phyloP scores from a whole-genome alignment of 192 early-diverging fungal species.

The Cetraspora pellucida region DNA sequence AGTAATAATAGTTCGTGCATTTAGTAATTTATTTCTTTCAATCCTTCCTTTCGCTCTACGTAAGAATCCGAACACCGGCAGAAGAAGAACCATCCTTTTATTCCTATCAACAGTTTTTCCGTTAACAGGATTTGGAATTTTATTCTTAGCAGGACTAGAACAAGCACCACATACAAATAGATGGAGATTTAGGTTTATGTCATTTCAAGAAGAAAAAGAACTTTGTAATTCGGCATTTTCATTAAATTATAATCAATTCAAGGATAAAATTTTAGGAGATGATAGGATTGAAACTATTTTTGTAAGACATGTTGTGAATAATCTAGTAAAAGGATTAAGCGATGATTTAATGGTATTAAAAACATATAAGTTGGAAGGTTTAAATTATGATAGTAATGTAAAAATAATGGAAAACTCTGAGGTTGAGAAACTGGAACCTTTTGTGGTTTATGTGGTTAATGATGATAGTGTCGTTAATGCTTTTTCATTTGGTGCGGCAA shows the following conservation, averaged over 20 bases:
- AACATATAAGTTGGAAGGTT: neutral
- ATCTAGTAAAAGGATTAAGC: constrained; percentile 18
- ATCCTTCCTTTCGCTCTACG: constrained; percentile 14
- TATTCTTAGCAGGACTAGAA: constrained; percentile 43
- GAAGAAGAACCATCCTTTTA: neutral
- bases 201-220: constrained; percentile 53
- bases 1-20: neutral
- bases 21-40: constrained; percentile 21
- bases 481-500: constrained; percentile 40
- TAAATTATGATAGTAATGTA: constrained; percentile 8
- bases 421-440: constrained; percentile 31
- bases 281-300: constrained; percentile 10
- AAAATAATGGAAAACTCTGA: neutral
- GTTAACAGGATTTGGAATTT: constrained; percentile 41
- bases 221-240: constrained; percentile 42
- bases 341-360: constrained; percentile 12
- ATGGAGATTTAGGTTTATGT: constrained; percentile 51
- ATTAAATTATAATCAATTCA: constrained; percentile 16
- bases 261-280: neutral
- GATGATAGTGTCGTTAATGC: constrained; percentile 41
- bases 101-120: constrained; percentile 33
- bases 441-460: constrained; percentile 43
- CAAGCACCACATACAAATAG: constrained; percentile 59
- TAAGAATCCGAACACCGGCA: neutral
- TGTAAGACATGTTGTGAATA: neutral